Conservation (phyloP, 2,329 filamentous ascomycete genomes). For the Leptographium procerum region DNA sequence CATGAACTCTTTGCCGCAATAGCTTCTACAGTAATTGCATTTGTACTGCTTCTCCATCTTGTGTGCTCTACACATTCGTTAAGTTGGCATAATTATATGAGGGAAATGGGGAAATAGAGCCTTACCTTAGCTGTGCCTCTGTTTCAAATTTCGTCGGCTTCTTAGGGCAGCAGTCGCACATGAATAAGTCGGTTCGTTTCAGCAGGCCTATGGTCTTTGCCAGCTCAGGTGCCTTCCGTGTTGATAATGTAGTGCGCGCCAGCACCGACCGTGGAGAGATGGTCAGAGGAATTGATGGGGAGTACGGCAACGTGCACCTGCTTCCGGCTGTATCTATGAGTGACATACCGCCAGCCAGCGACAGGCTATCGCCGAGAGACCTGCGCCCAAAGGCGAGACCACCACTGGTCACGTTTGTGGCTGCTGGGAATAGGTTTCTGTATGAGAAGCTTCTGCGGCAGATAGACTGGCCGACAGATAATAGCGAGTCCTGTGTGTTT, state of each 20-base stretch:
- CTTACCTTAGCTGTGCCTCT: constrained; percentile 66
- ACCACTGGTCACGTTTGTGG: constrained; percentile 30
- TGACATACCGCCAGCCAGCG: constrained; percentile 34
- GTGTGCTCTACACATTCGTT: constrained; percentile 49
- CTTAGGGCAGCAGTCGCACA: constrained; percentile 94
- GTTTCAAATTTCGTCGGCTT: constrained; percentile 94
- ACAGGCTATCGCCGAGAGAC: constrained; percentile 32
- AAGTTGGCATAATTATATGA: background rate
- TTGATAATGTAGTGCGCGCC: constrained; percentile 31
- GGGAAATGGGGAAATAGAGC: constrained; percentile 23
- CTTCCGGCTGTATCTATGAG: constrained; percentile 28
- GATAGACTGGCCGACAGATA: constrained; percentile 18
- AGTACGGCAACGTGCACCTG: constrained; percentile 35
- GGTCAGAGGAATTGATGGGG: constrained; percentile 33
- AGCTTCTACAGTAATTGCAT: constrained; percentile 86
- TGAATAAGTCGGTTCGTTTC: constrained; percentile 34
- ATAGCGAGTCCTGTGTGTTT: constrained; percentile 33
- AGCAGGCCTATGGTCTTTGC: constrained; percentile 27
- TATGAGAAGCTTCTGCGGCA: constrained; percentile 37
- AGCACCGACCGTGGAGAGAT: constrained; percentile 38
- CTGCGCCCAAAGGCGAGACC: constrained; percentile 29
- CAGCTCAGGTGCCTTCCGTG: constrained; percentile 37
- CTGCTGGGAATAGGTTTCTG: constrained; percentile 32
- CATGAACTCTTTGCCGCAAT: constrained; percentile 84
- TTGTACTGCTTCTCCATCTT: constrained; percentile 95